phyloP scores from a whole-genome alignment of 2,329 filamentous ascomycete genomes.

The Hypoxylon rubiginosum region DNA sequence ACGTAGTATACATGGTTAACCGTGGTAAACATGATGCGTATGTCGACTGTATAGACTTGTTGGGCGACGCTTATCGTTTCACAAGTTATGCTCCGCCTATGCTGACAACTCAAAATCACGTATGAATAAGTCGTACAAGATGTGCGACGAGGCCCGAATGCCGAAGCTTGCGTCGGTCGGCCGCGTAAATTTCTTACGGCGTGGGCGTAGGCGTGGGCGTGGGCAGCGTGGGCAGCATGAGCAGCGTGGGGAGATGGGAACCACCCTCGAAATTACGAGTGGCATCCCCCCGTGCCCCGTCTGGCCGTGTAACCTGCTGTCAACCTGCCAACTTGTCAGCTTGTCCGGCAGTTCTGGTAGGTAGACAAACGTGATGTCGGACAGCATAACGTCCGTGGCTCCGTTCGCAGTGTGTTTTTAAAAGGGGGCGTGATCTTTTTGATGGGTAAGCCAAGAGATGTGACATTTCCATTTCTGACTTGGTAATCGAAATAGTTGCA shows the following conservation, averaged over 20 bases:
- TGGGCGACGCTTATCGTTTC: conserved; percentile 27
- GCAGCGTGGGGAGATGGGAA: neutral
- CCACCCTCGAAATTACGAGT: conserved; percentile 12
- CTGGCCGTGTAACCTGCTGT: conserved; percentile 1
- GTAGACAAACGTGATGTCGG: conserved; percentile 16
- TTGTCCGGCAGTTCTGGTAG: neutral
- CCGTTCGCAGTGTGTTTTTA: conserved; percentile 15
- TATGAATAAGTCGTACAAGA: neutral
- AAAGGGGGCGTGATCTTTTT: neutral
- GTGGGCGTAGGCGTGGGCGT: no score
- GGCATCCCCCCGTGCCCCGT: neutral
- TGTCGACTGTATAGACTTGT: neutral
- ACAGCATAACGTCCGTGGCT: conserved; percentile 25
- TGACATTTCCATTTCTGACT: neutral
- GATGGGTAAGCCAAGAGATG: neutral
- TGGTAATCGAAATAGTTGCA: neutral
- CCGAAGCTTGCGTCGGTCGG: conserved; percentile 35
- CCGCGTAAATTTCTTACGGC: conserved; percentile 35
- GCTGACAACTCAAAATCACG: conserved; percentile 14
- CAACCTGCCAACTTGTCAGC: no score
- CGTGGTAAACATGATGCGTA: neutral
- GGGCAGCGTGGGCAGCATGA: no score
- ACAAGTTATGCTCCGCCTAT: conserved; percentile 16
- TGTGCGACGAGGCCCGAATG: neutral
- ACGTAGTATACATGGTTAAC: conserved; percentile 3